Evolutionary conservation across 129 eudicot genomes (phyloP).

Genomic region (Flaveria bidentis): DNA sequence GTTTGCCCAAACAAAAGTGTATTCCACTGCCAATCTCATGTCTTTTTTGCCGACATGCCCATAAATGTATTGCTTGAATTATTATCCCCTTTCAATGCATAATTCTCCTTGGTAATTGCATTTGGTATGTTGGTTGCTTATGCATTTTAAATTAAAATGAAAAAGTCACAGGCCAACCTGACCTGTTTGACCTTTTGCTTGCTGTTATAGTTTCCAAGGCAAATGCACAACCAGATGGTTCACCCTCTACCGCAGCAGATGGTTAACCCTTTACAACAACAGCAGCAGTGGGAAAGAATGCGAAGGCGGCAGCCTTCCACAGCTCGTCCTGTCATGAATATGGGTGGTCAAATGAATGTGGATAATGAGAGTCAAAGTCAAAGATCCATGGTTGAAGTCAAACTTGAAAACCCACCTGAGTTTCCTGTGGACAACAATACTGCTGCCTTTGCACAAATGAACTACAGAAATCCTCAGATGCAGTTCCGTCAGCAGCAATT

Average conservation of each 20-base stretch:
- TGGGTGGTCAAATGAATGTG: constrained; percentile 46
- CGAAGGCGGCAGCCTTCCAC: constrained; percentile 65
- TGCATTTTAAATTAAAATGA: not conserved
- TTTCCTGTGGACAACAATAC: constrained; percentile 64
- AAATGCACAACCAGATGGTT: constrained; percentile 67
- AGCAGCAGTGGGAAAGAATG: constrained; percentile 69
- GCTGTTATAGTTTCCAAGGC: constrained; percentile 58
- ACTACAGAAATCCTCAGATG: constrained; percentile 58
- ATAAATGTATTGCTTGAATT: not conserved
- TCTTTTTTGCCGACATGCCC: not conserved
- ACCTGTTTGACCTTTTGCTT: not conserved
- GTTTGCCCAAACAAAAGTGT: not conserved
- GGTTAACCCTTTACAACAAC: constrained; percentile 72
- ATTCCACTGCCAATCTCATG: not conserved
- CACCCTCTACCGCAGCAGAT: constrained; percentile 76
- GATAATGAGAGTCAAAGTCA: constrained; percentile 72
- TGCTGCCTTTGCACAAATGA: constrained; percentile 54
- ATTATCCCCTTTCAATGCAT: not conserved
- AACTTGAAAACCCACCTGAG: constrained; percentile 77
- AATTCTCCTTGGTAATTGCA: no score
- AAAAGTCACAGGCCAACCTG: not conserved
- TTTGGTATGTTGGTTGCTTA: not conserved
- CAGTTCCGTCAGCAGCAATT: constrained; percentile 74
- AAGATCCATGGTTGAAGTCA: constrained; percentile 83
- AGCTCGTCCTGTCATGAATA: constrained; percentile 69